These are phyloP conservation scores for Termitomyces sp. DNA, from an alignment of 1,284 basidiomycete genomes.

Conservation along the genomic window DNA sequence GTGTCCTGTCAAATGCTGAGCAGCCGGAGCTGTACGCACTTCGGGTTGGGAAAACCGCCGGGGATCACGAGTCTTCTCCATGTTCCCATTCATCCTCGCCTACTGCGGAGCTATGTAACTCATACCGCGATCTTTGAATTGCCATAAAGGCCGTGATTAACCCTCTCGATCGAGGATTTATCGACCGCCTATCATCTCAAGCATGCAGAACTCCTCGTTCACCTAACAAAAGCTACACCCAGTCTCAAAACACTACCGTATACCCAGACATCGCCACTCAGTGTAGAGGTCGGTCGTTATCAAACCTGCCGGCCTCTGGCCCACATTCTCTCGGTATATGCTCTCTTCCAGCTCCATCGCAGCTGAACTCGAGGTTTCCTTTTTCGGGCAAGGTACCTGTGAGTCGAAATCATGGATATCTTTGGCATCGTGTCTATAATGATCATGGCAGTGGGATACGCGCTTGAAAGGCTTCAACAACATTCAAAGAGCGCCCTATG, in stretches of 20 bases:
- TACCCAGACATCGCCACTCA: neutral
- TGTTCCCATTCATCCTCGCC: too few species aligned
- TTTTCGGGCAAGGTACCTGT: conserved; percentile 63
- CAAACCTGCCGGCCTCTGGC: neutral
- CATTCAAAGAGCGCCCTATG: conserved; percentile 27
- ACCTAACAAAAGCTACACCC: conserved; percentile 8
- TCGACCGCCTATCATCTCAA: neutral
- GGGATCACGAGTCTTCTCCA: too few species aligned
- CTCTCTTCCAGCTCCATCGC: conserved; percentile 22
- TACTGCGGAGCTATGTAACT: too few species aligned
- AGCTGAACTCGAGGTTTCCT: conserved; percentile 49
- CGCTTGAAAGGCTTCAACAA: conserved; percentile 25
- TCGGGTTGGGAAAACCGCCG: too few species aligned
- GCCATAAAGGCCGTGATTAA: too few species aligned
- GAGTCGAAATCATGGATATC: conserved; percentile 17
- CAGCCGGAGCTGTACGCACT: too few species aligned
- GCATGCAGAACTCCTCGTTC: conserved; percentile 7
- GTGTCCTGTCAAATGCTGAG: too few species aligned
- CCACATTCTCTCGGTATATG: conserved; percentile 1
- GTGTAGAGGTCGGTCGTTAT: neutral
- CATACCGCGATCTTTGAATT: too few species aligned
- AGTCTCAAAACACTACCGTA: conserved; percentile 10
- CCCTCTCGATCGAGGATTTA: conserved; percentile 12
- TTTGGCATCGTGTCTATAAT: neutral
- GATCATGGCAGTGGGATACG: conserved; percentile 10